Evolutionary conservation across 2,329 filamentous ascomycete species (phyloP).

Genomic region (Phaeosphaeriaceae sp.): DNA sequence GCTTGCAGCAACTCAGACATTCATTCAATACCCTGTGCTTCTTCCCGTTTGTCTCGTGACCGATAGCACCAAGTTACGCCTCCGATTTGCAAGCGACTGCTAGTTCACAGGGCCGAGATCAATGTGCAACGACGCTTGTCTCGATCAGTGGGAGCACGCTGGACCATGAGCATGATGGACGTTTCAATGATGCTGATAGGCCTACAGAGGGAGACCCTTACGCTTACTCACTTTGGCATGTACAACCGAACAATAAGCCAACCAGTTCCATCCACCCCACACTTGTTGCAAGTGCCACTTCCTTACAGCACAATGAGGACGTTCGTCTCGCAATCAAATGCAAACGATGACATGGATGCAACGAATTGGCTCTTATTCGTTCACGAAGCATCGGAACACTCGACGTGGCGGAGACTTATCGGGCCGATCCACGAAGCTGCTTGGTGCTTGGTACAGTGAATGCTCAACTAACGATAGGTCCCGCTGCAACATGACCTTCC

Average conservation of each 20-base stretch:
- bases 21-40: constrained; percentile 15
- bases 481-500: constrained; percentile 36
- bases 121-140: background rate
- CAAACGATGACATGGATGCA: background rate
- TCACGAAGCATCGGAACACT: background rate
- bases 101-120: background rate
- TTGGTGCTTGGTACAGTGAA: constrained; percentile 26
- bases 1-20: constrained; percentile 14
- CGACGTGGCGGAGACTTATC: background rate
- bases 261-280: constrained; percentile 34
- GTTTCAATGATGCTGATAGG: constrained; percentile 2
- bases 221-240: constrained; percentile 30
- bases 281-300: constrained; percentile 30
- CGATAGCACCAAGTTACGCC: constrained; percentile 5
- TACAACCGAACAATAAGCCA: constrained; percentile 36
- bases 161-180: background rate
- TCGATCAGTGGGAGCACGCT: background rate
- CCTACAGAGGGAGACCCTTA: constrained; percentile 6
- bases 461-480: constrained; percentile 26
- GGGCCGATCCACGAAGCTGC: constrained; percentile 10
- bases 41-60: constrained; percentile 29
- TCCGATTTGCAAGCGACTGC: background rate
- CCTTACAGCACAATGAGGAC: background rate
- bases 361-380: background rate
- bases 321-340: constrained; percentile 10